A percentile compares a stretch with the other conserved stretches of the same genome.
Evolutionary conservation across 1,284 basidiomycete species (phyloP).

Genomic region (Tylopilus sp.): DNA sequence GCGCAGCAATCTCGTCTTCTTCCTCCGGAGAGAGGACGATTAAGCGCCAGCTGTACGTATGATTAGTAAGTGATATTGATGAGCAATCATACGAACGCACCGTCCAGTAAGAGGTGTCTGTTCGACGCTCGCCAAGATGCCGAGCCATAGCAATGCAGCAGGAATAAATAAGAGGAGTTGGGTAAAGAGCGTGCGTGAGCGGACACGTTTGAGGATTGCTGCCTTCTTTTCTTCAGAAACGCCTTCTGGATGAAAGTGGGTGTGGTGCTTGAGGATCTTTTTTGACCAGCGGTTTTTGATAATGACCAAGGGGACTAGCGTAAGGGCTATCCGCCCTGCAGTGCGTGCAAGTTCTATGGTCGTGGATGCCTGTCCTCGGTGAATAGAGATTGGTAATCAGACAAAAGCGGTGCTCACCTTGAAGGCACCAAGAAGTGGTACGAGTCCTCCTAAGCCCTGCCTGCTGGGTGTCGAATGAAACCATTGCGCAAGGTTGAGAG

Average conservation of each 20-base stretch:
- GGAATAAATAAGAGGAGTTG: constrained; percentile 77
- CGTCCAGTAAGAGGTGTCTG: constrained; percentile 87
- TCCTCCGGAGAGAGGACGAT: constrained; percentile 92
- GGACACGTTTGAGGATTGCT: constrained; percentile 58
- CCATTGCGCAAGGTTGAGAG: constrained; percentile 13
- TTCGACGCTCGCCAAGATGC: constrained; percentile 83
- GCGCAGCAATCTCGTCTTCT: constrained; percentile 84
- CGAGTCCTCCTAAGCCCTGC: constrained; percentile 36
- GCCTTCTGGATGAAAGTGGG: constrained; percentile 59
- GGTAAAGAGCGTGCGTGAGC: constrained; percentile 60
- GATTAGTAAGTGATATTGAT: constrained; percentile 9
- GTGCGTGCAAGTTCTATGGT: constrained; percentile 74
- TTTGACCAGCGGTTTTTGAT: constrained; percentile 65
- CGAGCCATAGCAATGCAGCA: constrained; percentile 75
- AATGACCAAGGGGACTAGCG: constrained; percentile 75
- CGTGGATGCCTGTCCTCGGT: constrained; percentile 57
- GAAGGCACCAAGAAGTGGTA: constrained; percentile 54
- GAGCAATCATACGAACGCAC: constrained; percentile 50
- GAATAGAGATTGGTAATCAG: background rate
- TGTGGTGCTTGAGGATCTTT: constrained; percentile 62
- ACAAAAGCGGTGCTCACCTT: constrained; percentile 51
- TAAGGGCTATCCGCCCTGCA: constrained; percentile 74
- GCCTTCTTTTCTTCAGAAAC: constrained; percentile 64
- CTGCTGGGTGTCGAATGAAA: constrained; percentile 58
- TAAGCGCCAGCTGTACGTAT: constrained; percentile 73